Percentiles rank a stretch among this genome's conserved stretches.
These are phyloP conservation scores for Luvunga scandens DNA, from an alignment of 345 rosid species.

Conservation along the genomic window DNA sequence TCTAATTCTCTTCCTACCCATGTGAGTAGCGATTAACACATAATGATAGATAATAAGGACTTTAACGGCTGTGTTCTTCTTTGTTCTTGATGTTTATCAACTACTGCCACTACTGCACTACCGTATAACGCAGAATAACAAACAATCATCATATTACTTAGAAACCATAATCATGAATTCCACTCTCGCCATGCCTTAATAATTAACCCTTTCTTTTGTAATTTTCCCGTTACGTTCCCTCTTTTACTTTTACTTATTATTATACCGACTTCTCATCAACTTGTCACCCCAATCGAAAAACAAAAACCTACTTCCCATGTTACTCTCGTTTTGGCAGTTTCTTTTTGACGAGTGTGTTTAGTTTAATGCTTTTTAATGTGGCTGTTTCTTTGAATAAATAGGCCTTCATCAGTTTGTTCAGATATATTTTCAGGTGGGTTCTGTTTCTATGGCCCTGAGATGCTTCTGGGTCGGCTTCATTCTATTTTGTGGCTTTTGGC, in stretches of 20 bases:
- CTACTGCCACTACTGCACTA: background rate
- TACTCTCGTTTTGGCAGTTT: background rate
- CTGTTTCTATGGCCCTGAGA: slow-evolving; percentile 37
- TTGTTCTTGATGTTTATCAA: background rate
- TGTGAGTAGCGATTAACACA: too few species aligned
- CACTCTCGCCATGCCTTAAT: slow-evolving; percentile 19
- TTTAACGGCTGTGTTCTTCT: too few species aligned
- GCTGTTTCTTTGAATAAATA: background rate
- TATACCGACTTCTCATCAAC: slow-evolving; percentile 12
- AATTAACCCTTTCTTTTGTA: slow-evolving; percentile 10
- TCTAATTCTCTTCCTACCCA: too few species aligned
- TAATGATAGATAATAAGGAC: too few species aligned
- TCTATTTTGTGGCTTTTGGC: slow-evolving; percentile 36
- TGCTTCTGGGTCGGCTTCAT: slow-evolving; percentile 40
- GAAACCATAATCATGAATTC: slow-evolving; percentile 20
- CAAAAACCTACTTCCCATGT: background rate
- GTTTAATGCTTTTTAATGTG: background rate
- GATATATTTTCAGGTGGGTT: background rate
- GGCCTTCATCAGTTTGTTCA: background rate
- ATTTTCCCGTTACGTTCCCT: background rate
- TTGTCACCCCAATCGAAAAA: background rate
- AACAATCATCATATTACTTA: background rate
- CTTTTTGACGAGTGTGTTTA: background rate
- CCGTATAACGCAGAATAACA: background rate
- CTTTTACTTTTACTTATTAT: background rate